phyloP scores from a whole-genome alignment of 2,329 filamentous ascomycete species.

The Hymenoscyphus linearis region DNA sequence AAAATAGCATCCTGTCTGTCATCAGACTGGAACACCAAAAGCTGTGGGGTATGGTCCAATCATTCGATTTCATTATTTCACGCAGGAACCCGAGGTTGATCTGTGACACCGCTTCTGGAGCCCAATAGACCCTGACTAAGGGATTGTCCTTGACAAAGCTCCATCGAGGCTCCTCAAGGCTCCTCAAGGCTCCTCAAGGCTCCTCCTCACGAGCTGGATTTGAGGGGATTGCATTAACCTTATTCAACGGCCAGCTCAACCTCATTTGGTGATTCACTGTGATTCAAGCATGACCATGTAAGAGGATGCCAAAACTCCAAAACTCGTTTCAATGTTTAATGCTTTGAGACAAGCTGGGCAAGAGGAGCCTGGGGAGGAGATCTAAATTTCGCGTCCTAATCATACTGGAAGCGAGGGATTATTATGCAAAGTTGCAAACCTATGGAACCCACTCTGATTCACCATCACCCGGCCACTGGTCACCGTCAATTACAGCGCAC shows the following conservation, averaged over 20 bases:
- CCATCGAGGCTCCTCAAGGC: too few species aligned
- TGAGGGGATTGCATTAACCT: neutral
- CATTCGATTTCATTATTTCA: neutral
- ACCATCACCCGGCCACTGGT: conserved; percentile 11
- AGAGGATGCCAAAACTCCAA: conserved; percentile 3
- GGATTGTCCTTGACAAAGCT: neutral
- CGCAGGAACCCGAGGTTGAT: neutral
- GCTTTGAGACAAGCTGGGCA: conserved; percentile 18
- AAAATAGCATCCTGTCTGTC: neutral
- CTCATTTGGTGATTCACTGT: conserved; percentile 10
- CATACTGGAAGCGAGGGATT: conserved; percentile 13
- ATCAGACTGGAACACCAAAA: neutral
- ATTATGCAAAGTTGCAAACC: too few species aligned
- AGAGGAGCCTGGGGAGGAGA: conserved; percentile 9
- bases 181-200: too few species aligned
- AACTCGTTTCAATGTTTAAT: conserved; percentile 17
- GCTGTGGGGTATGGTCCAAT: neutral
- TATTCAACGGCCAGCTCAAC: conserved; percentile 7
- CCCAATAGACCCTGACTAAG: neutral
- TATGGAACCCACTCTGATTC: conserved; percentile 5
- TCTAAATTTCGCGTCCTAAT: conserved; percentile 14
- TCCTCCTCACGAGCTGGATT: neutral
- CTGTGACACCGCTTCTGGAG: neutral
- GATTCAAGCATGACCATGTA: conserved; percentile 3
- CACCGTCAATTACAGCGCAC: conserved; percentile 17